Percentiles rank a stretch among this genome's conserved stretches.
Conservation (phyloP, 2,329 filamentous ascomycete genomes). For the Paracamarosporium sp. region DNA sequence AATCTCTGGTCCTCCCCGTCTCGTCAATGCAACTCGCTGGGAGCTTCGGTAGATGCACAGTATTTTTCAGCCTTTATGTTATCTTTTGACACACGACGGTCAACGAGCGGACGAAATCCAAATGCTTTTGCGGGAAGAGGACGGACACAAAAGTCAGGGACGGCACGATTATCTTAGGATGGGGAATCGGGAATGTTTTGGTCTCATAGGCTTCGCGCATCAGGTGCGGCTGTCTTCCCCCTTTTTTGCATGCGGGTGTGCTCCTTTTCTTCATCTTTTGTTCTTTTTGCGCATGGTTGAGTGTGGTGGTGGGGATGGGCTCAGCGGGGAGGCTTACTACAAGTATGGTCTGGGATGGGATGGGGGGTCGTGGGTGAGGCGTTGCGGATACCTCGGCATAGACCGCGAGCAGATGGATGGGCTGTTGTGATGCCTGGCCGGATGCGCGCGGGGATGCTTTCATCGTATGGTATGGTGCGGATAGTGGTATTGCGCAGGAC, state of each 20-base stretch:
- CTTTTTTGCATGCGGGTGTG: slow-evolving; percentile 45
- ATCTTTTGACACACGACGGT: slow-evolving; percentile 27
- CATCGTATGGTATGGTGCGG: neutral
- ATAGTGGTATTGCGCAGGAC: slow-evolving; percentile 6
- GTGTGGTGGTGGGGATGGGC: neutral
- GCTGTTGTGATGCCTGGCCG: neutral
- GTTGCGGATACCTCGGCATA: neutral
- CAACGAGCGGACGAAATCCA: slow-evolving; percentile 35
- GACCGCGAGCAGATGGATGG: neutral
- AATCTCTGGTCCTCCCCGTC: slow-evolving; percentile 34
- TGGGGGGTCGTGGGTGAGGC: neutral
- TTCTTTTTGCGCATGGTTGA: slow-evolving; percentile 15
- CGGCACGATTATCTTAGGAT: slow-evolving; percentile 37
- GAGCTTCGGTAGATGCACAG: slow-evolving; percentile 37
- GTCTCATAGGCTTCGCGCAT: slow-evolving; percentile 30
- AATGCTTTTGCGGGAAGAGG: slow-evolving; percentile 27
- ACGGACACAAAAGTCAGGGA: slow-evolving; percentile 39
- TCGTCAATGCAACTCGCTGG: slow-evolving; percentile 31
- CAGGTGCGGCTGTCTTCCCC: slow-evolving; percentile 29
- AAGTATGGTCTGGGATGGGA: neutral
- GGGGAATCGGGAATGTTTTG: slow-evolving; percentile 22
- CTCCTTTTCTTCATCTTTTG: slow-evolving; percentile 9
- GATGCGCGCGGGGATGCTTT: neutral
- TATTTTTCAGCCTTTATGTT: slow-evolving; percentile 37
- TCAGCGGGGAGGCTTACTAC: slow-evolving; percentile 1